phyloP scores from a whole-genome alignment of 1,284 basidiomycete genomes.

The Ustilago sp. region DNA sequence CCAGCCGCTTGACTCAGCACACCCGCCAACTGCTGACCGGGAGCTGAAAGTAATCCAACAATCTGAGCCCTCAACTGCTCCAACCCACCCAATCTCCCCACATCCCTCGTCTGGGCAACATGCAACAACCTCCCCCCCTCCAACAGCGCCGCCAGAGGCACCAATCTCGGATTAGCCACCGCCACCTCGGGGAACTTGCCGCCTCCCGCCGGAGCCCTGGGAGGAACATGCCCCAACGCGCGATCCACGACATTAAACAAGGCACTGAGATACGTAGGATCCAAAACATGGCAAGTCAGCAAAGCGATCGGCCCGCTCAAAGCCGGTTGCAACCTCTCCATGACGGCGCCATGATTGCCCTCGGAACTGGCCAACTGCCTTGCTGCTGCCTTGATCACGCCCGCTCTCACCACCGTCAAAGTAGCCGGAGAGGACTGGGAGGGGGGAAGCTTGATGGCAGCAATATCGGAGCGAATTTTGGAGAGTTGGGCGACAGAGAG shows the following conservation, averaged over 20 bases:
- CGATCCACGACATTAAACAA: constrained; percentile 58
- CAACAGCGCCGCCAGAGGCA: constrained; percentile 57
- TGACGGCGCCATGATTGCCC: constrained; percentile 4
- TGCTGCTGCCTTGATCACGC: constrained; percentile 47
- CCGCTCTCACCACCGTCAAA: constrained; percentile 54
- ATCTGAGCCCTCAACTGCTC: constrained; percentile 62
- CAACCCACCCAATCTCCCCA: constrained; percentile 55
- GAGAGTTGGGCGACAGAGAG: constrained; percentile 56
- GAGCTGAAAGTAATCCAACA: constrained; percentile 62
- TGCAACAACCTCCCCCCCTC: constrained; percentile 55
- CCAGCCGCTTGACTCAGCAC: constrained; percentile 61
- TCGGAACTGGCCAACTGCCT: constrained; percentile 17
- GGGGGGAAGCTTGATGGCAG: constrained; percentile 47
- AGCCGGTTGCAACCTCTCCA: constrained; percentile 39
- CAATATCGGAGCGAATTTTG: constrained; percentile 55
- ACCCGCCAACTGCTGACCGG: constrained; percentile 59
- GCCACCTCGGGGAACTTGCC: constrained; percentile 23
- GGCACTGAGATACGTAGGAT: constrained; percentile 55
- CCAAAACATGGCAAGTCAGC: constrained; percentile 58
- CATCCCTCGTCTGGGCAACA: constrained; percentile 55
- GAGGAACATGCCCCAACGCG: constrained; percentile 49
- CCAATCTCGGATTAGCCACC: constrained; percentile 53
- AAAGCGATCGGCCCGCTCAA: constrained; percentile 61
- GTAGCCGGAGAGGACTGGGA: constrained; percentile 31
- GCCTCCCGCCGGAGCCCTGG: constrained; percentile 28